Base-by-base conservation (phyloP, 768 basidiomycete species). In the Cubamyces lactineus region DNA sequence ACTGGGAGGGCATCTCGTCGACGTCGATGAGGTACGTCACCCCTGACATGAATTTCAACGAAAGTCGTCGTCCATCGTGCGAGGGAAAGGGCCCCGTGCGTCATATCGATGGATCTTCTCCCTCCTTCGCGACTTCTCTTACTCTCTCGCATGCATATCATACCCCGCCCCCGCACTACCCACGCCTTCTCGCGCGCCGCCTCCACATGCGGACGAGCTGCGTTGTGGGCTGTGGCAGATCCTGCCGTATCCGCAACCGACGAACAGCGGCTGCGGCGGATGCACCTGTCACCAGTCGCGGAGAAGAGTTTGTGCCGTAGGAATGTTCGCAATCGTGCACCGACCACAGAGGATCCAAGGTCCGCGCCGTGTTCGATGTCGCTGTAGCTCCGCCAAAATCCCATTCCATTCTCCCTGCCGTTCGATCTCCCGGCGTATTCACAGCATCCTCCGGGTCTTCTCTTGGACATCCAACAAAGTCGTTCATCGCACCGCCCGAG, bases 301-400 rank as follows among this genome's bases (percentile, higher is more conserved):
- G 48, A 23, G 38, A 38, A 21, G 41, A 48, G n/a, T 40, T 38
- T 40, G 34, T 34, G 9, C 3, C 56, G 56, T 47, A 24, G 34
- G 7, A 57, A 57, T 40, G 56, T 49, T 57, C n/a, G n/a, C n/a
- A n/a, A n/a, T n/a, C n/a, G 46, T 39, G 56, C 46, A 49, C 12
- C 34, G 43, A 43, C n/a, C 42, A 15, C 30, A n/a, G n/a, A n/a
- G n/a, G n/a, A n/a, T 2, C 46, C 49, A 38, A 59, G 52, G 21
- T 59, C 52, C 58, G 49, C 58, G 39, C 58, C 52, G 58, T 28
- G 21, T 19, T 28, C 8, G 21, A 28, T 3, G 4, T 28, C 28
- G 7, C 23, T 2, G 12, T 16, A 2, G 15, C 46, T 48, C 40
- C 11, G 19, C n/a, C 21, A n/a, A 16, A 21, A 17, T 30, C 6